Percentiles rank a stretch among this genome's conserved stretches.
Evolutionary conservation across 2,329 filamentous ascomycete species (phyloP).

Genomic region (Apiospora koreana): DNA sequence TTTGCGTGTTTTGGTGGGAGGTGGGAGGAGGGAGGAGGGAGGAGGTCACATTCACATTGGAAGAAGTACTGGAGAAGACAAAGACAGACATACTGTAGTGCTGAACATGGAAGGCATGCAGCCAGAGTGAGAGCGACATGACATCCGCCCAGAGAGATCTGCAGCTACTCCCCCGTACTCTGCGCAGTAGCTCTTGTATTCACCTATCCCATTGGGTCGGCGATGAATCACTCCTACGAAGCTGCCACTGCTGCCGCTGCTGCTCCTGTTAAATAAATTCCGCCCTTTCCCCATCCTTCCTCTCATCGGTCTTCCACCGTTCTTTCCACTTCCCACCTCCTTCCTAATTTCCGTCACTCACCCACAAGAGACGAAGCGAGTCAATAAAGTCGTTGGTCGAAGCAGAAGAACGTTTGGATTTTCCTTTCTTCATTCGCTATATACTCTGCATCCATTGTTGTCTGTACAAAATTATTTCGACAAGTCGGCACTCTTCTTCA

Average conservation of each 20-base stretch:
- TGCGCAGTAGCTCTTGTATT: not conserved
- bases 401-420: constrained; percentile 4
- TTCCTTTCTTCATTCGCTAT: constrained; percentile 8
- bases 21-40: too few species aligned
- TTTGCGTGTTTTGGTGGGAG: not conserved
- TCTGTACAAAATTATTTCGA: constrained; percentile 13
- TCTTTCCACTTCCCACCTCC: constrained; percentile 17
- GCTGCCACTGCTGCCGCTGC: not conserved
- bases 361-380: constrained; percentile 13
- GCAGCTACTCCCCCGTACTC: not conserved
- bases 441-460: constrained; percentile 4
- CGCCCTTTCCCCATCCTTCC: constrained; percentile 12
- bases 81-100: too few species aligned
- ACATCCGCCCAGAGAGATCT: not conserved
- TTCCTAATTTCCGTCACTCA: constrained; percentile 17
- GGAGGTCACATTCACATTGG: too few species aligned
- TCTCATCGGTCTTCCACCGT: constrained; percentile 2
- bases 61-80: too few species aligned
- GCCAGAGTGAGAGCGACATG: not conserved
- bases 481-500: not conserved
- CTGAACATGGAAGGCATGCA: not conserved
- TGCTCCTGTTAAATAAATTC: not conserved
- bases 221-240: not conserved
- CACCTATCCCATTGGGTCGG: not conserved
- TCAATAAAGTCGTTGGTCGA: not conserved